These are phyloP conservation scores for Acanthamoeba royreba DNA, from an alignment of 208 protist genomes.

Conservation along the genomic window DNA sequence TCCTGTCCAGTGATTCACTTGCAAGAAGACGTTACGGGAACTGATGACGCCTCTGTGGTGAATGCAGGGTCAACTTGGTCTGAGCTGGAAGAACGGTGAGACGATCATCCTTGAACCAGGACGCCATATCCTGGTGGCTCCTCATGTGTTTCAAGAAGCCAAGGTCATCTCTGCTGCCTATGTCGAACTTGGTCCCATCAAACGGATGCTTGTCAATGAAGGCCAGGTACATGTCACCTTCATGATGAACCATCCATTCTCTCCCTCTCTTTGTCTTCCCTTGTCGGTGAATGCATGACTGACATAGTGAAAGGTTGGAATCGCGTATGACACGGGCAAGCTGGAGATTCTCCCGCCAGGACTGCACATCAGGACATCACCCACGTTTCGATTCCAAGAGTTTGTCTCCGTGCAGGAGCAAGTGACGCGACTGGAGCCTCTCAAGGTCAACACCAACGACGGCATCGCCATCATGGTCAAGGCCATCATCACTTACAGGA, in stretches of 20 bases:
- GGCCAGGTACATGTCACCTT: background rate
- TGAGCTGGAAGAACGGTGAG: background rate
- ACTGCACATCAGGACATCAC: background rate
- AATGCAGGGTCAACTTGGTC: background rate
- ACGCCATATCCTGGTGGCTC: background rate
- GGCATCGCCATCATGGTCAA: background rate
- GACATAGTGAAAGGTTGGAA: background rate
- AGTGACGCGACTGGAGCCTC: background rate
- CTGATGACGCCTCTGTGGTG: background rate
- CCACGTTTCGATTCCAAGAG: background rate
- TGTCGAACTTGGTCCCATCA: background rate
- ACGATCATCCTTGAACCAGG: background rate
- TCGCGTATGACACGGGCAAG: background rate
- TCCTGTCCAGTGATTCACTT: too few species aligned
- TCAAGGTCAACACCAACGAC: background rate
- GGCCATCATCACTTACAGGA: background rate
- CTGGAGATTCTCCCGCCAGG: background rate
- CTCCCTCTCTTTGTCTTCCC: too few species aligned
- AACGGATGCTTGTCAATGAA: background rate
- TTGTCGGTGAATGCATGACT: background rate
- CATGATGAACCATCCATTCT: too few species aligned
- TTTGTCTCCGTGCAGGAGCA: background rate
- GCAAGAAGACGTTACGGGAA: too few species aligned
- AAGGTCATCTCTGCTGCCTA: background rate
- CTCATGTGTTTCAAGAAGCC: background rate